phyloP scores from a whole-genome alignment of 129 eudicot genomes.

The Flaveria sonorensis region DNA sequence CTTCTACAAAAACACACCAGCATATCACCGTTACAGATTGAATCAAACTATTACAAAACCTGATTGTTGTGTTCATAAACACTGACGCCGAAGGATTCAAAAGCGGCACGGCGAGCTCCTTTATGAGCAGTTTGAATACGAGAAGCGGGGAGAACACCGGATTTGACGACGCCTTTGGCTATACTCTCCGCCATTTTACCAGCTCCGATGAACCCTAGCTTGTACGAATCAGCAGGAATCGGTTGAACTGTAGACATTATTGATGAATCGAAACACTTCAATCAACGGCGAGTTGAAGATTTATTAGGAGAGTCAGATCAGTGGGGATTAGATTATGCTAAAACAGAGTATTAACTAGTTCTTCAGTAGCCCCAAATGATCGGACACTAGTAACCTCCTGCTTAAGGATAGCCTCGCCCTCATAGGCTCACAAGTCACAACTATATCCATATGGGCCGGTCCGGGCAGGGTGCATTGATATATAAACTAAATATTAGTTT shows the following conservation, averaged over 20 bases:
- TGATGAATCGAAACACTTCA: background rate
- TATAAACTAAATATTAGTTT: too few species aligned
- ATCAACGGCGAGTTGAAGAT: background rate
- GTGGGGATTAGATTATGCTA: conserved; percentile 3
- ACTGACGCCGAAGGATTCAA: conserved; percentile 71
- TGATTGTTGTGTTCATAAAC: conserved; percentile 60
- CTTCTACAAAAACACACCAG: background rate
- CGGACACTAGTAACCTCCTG: conserved; percentile 6
- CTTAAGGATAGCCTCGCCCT: background rate
- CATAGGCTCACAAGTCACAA: too few species aligned
- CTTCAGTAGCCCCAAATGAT: background rate
- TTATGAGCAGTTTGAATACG: conserved; percentile 78
- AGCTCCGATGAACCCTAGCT: conserved; percentile 92
- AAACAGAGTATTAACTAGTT: background rate
- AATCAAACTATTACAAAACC: conserved; percentile 37
- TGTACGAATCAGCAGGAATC: conserved; percentile 66
- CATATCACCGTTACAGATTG: background rate
- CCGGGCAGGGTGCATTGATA: too few species aligned
- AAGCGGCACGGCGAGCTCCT: conserved; percentile 52
- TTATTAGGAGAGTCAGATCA: too few species aligned
- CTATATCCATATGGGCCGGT: conserved; percentile 1
- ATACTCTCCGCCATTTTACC: conserved; percentile 99
- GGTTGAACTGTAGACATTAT: conserved; percentile 33
- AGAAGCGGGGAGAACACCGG: conserved; percentile 78
- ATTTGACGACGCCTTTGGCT: conserved; percentile 75